Percentiles rank a stretch among this genome's conserved stretches.
phyloP scores from a whole-genome alignment of 441 rosid species.

The Brassica balearica region DNA sequence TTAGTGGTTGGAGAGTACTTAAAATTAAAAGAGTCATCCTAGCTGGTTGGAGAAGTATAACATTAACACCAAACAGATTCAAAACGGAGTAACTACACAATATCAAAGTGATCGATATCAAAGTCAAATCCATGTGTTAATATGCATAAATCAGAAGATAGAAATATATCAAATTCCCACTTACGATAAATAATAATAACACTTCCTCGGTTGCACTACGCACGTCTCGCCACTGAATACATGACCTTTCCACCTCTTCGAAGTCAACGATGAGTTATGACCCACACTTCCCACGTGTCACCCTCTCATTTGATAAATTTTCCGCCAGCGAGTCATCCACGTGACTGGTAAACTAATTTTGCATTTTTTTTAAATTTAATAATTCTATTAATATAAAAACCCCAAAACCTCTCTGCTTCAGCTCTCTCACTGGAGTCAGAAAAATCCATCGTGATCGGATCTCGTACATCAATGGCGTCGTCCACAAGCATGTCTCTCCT shows the following conservation, averaged over 20 bases:
- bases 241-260: constrained; percentile 28
- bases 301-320: background rate
- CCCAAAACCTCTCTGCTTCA: too few species aligned
- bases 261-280: constrained; percentile 37
- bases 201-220: constrained; percentile 12
- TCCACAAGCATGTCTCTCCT: constrained; percentile 35
- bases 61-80: too few species aligned
- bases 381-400: too few species aligned
- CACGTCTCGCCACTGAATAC: constrained; percentile 24
- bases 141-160: background rate
- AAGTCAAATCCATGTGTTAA: constrained; percentile 6
- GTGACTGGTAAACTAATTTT: background rate
- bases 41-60: background rate
- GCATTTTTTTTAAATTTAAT: too few species aligned
- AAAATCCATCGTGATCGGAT: too few species aligned
- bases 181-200: background rate
- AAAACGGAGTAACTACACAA: background rate
- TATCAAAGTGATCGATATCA: background rate
- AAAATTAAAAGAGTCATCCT: background rate
- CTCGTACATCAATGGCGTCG: constrained; percentile 1
- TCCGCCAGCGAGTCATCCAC: background rate
- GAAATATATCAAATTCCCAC: background rate
- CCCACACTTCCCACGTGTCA: constrained; percentile 24
- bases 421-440: too few species aligned
- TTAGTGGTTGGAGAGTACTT: background rate